These are phyloP conservation scores for Hygrophorus russula DNA, from an alignment of 768 basidiomycete species.

Conservation along the genomic window DNA sequence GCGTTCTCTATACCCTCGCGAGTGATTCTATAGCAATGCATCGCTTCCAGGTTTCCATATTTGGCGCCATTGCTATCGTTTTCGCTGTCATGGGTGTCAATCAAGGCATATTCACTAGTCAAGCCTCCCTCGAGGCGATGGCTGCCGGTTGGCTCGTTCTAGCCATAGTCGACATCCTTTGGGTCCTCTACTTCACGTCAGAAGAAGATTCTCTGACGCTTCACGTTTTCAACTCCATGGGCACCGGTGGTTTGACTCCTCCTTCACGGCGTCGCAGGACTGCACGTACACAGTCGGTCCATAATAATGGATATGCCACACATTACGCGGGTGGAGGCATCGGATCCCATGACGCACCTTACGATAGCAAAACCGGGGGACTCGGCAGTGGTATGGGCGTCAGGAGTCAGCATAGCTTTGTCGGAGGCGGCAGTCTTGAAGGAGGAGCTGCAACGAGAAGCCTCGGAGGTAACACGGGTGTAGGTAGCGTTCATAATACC, in stretches of 20 bases:
- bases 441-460: conserved; percentile 26
- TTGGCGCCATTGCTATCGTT: conserved; percentile 79
- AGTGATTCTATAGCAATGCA: conserved; percentile 89
- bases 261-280: conserved; percentile 73
- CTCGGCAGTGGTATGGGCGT: conserved; percentile 35
- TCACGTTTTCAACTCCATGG: conserved; percentile 80
- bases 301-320: conserved; percentile 56
- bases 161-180: conserved; percentile 84
- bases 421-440: conserved; percentile 27
- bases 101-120: conserved; percentile 46
- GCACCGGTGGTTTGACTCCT: conserved; percentile 74
- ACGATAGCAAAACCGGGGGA: conserved; percentile 52
- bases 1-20: conserved; percentile 67
- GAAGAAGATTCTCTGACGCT: conserved; percentile 86
- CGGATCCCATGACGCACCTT: conserved; percentile 49
- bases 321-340: conserved; percentile 67
- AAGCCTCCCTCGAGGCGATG: conserved; percentile 61
- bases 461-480: conserved; percentile 23
- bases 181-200: conserved; percentile 95
- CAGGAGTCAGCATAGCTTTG: conserved; percentile 46
- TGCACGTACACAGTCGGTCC: conserved; percentile 46
- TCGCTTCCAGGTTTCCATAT: conserved; percentile 81
- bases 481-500: conserved; percentile 48
- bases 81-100: conserved; percentile 74
- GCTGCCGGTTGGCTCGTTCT: conserved; percentile 93